Conservation (phyloP, 768 basidiomycete species). For the Pleurotus ostreatus region DNA sequence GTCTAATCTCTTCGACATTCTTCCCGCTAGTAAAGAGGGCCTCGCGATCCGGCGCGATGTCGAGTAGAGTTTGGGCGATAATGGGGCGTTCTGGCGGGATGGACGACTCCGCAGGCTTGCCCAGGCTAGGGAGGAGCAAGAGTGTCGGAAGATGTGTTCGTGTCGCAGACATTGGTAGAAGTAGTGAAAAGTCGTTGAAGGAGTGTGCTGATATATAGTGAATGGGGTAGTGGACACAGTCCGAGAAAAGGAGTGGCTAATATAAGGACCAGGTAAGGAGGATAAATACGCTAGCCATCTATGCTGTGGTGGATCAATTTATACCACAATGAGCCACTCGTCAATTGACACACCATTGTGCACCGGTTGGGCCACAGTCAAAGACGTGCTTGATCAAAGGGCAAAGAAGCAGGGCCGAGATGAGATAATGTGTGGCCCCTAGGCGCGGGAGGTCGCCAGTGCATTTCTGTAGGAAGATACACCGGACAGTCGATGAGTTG, state of each 20-base stretch:
- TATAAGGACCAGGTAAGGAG: conserved; percentile 2
- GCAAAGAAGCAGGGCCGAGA: too few species aligned
- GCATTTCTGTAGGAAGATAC: too few species aligned
- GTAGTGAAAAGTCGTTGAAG: too few species aligned
- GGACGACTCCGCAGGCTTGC: conserved; percentile 10
- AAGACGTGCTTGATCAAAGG: not conserved
- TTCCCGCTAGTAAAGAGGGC: conserved; percentile 20
- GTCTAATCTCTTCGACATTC: conserved; percentile 25
- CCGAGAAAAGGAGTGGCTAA: conserved; percentile 3
- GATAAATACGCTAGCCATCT: conserved; percentile 3
- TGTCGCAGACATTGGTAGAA: conserved; percentile 11
- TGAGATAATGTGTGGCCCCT: too few species aligned
- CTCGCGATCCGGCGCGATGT: conserved; percentile 33
- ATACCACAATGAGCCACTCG: conserved; percentile 7
- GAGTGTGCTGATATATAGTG: too few species aligned
- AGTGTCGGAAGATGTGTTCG: conserved; percentile 16
- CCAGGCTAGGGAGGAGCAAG: conserved; percentile 12
- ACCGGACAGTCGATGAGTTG: too few species aligned
- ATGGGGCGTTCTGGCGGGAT: conserved; percentile 24
- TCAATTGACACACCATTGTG: not conserved
- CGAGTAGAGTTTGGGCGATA: conserved; percentile 20
- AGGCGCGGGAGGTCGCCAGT: too few species aligned
- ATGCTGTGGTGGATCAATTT: not conserved
- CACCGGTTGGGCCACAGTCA: not conserved
- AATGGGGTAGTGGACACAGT: not conserved